Evolutionary conservation across 2,329 filamentous ascomycete species (phyloP).

Genomic region (Fonsecaea pedrosoi): DNA sequence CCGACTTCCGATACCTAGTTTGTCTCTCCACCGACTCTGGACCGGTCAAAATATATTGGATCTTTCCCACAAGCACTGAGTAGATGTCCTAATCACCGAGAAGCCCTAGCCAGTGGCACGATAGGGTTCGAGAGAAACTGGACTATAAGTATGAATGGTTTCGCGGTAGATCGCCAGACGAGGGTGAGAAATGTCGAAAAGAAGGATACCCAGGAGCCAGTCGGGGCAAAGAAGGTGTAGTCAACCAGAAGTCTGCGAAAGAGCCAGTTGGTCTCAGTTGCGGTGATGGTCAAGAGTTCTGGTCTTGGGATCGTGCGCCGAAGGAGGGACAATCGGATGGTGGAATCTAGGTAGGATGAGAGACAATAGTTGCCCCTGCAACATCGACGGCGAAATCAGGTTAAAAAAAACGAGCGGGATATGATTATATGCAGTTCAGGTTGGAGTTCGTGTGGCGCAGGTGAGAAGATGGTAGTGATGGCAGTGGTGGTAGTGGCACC

Average conservation of each 20-base stretch:
- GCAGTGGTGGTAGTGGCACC: background rate
- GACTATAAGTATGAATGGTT: background rate
- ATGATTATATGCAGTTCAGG: background rate
- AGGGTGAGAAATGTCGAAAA: background rate
- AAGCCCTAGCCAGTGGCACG: background rate
- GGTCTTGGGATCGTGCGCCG: background rate
- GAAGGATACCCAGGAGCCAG: background rate
- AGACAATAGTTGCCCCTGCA: background rate
- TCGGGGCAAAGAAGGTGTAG: background rate
- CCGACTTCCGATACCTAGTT: background rate
- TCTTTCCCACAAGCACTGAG: background rate
- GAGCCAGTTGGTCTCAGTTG: background rate
- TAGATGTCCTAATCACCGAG: background rate
- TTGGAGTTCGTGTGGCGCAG: background rate
- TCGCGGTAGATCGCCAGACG: background rate
- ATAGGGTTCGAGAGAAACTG: background rate
- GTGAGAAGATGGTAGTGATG: background rate
- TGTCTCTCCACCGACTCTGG: background rate
- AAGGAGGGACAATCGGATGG: background rate
- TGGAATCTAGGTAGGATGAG: background rate
- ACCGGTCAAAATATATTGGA: background rate
- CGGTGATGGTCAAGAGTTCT: background rate
- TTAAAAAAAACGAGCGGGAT: background rate
- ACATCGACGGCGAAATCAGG: background rate
- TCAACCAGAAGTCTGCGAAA: background rate